A percentile compares a stretch with the other conserved stretches of the same genome.
phyloP scores from a whole-genome alignment of 768 basidiomycete species.

The Lyophyllum decastes region DNA sequence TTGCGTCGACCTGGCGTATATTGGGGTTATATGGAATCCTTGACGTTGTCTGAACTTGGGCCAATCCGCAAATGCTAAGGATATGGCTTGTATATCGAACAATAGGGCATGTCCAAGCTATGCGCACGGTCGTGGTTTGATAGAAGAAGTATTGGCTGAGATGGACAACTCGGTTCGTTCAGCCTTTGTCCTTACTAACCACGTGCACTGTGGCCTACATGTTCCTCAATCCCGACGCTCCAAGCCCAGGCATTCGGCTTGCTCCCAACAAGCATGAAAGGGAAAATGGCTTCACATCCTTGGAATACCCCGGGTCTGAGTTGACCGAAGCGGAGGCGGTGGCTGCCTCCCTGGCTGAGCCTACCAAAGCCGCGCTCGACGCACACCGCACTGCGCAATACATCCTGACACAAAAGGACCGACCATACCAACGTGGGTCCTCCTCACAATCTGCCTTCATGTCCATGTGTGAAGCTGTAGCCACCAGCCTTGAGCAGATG shows the following conservation, averaged over 20 bases:
- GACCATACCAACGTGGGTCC: conserved; percentile 41
- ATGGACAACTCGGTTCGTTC: not conserved
- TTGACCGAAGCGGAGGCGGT: conserved; percentile 1
- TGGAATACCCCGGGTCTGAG: not conserved
- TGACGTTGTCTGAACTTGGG: not conserved
- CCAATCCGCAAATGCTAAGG: not conserved
- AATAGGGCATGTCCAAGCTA: not conserved
- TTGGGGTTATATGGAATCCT: not conserved
- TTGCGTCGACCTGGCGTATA: not conserved
- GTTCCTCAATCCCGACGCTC: conserved; percentile 3
- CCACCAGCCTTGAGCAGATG: conserved; percentile 36
- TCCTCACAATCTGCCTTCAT: not conserved
- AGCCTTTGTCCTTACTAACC: not conserved
- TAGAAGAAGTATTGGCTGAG: not conserved
- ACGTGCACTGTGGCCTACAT: conserved; percentile 8
- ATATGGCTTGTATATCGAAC: not conserved
- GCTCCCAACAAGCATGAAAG: conserved; percentile 4
- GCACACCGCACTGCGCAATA: conserved; percentile 38
- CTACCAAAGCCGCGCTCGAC: conserved; percentile 22
- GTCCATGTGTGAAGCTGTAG: not conserved
- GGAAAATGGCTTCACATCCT: conserved; percentile 9
- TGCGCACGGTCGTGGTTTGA: not conserved
- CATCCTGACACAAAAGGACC: conserved; percentile 39
- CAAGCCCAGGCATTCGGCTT: conserved; percentile 1
- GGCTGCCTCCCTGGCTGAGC: not conserved